These are phyloP conservation scores for Theileria parva DNA, from an alignment of 169 alveolate species.

Conservation along the genomic window DNA sequence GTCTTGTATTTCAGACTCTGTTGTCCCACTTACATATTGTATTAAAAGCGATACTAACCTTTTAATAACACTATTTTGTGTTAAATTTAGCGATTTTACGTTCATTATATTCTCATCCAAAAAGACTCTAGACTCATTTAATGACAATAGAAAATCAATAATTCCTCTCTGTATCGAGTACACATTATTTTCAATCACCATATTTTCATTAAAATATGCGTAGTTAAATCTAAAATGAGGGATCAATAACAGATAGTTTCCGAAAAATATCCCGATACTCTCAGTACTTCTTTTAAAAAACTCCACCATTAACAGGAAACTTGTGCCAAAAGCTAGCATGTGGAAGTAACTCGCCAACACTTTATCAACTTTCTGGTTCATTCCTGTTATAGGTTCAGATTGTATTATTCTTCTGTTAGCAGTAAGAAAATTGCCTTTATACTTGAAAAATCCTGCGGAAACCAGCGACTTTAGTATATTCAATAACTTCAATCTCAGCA, in stretches of 20 bases:
- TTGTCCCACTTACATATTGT: slow-evolving; percentile 39
- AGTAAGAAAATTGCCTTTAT: slow-evolving; percentile 4
- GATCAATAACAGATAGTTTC: slow-evolving; percentile 23
- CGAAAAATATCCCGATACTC: slow-evolving; percentile 27
- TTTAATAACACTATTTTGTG: slow-evolving; percentile 18
- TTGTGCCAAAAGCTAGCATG: slow-evolving; percentile 19
- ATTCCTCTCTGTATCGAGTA: slow-evolving; percentile 44
- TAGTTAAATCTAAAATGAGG: slow-evolving; percentile 42
- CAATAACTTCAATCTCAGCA: slow-evolving; percentile 31
- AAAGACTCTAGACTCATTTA: slow-evolving; percentile 19
- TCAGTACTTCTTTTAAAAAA: slow-evolving; percentile 40
- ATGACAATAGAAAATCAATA: slow-evolving; percentile 16
- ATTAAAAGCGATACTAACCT: slow-evolving; percentile 31
- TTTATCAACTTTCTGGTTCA: slow-evolving; percentile 17
- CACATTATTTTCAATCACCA: slow-evolving; percentile 27
- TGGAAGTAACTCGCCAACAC: slow-evolving; percentile 20
- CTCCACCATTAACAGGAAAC: slow-evolving; percentile 43
- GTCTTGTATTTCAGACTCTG: slow-evolving; percentile 6
- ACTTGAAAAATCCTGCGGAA: background rate
- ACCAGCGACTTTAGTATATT: slow-evolving; percentile 6
- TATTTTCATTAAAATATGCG: slow-evolving; percentile 5
- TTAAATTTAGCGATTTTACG: background rate
- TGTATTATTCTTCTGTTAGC: slow-evolving; percentile 6
- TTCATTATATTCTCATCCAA: slow-evolving; percentile 24
- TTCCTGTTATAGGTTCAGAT: slow-evolving; percentile 8